Evolutionary conservation across 2,329 filamentous ascomycete genomes (phyloP).

Genomic region (Claviceps digitariae): DNA sequence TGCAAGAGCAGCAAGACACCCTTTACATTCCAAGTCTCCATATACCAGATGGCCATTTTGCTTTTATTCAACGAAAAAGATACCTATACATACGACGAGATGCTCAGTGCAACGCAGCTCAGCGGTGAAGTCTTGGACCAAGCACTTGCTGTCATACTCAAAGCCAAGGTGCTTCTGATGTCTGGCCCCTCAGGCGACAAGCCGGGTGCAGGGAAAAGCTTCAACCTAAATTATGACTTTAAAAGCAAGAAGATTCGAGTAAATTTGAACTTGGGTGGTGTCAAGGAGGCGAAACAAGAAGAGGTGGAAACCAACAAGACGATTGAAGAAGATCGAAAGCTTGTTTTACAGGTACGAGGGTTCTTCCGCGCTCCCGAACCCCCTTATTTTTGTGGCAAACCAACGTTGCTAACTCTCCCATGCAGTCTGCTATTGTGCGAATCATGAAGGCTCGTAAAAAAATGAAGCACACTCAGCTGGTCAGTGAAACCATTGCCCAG

Average conservation of each 20-base stretch:
- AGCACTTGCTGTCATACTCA: slow-evolving; percentile 72
- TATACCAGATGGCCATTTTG: slow-evolving; percentile 94
- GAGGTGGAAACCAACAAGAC: slow-evolving; percentile 98
- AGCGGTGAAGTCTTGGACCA: slow-evolving; percentile 75
- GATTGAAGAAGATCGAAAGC: slow-evolving; percentile 93
- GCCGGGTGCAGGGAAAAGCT: slow-evolving; percentile 63
- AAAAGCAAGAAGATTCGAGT: slow-evolving; percentile 98
- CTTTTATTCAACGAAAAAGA: slow-evolving; percentile 90
- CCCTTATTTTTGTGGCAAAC: background rate
- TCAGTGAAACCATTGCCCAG: slow-evolving; percentile 90
- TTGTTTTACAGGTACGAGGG: slow-evolving; percentile 76
- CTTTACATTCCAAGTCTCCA: slow-evolving; percentile 93
- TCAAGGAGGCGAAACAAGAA: slow-evolving; percentile 92
- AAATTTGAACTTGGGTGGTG: slow-evolving; percentile 88
- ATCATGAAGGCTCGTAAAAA: slow-evolving; percentile 89
- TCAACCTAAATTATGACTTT: slow-evolving; percentile 84
- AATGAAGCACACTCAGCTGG: slow-evolving; percentile 93
- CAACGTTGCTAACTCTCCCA: background rate
- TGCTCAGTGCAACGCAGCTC: slow-evolving; percentile 66
- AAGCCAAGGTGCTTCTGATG: slow-evolving; percentile 77
- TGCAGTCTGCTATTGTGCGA: slow-evolving; percentile 87
- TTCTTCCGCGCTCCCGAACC: no score
- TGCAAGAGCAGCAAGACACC: slow-evolving; percentile 80
- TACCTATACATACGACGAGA: slow-evolving; percentile 74
- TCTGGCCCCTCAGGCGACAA: slow-evolving; percentile 56